Evolutionary conservation across 2,329 filamentous ascomycete genomes (phyloP).

Genomic region (Penicillium sp.): DNA sequence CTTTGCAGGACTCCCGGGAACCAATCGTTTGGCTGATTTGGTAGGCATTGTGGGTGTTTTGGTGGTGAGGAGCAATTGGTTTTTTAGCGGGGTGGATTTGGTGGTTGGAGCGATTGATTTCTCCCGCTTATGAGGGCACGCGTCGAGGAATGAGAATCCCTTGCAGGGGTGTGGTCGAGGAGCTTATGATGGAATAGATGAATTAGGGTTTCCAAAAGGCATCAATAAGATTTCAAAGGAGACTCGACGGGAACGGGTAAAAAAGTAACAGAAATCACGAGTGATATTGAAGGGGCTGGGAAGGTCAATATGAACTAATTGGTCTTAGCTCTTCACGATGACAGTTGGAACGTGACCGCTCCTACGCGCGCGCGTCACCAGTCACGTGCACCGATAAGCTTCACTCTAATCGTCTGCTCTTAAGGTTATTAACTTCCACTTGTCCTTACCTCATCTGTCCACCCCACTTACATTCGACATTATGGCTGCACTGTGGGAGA

Average conservation of each 20-base stretch:
- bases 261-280: neutral
- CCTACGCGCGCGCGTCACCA: constrained; percentile 19
- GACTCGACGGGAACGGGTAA: neutral
- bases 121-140: neutral
- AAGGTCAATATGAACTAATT: constrained; percentile 13
- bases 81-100: constrained; percentile 1
- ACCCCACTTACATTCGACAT: constrained; percentile 3
- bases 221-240: neutral
- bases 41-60: constrained; percentile 25
- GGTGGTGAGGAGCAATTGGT: neutral
- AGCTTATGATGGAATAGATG: neutral
- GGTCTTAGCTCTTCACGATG: constrained; percentile 1
- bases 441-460: neutral
- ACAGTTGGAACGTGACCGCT: neutral
- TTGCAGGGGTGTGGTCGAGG: constrained; percentile 6
- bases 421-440: neutral
- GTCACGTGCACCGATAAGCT: constrained; percentile 12
- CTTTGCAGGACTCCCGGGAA: constrained; percentile 16
- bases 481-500: constrained; percentile 48
- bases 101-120: constrained; percentile 7
- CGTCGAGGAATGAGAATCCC: constrained; percentile 6
- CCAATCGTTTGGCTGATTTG: constrained; percentile 20
- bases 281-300: constrained; percentile 12
- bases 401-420: neutral
- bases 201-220: neutral